Conservation (phyloP, 306 rosid genomes). For the Quercus ilex region DNA sequence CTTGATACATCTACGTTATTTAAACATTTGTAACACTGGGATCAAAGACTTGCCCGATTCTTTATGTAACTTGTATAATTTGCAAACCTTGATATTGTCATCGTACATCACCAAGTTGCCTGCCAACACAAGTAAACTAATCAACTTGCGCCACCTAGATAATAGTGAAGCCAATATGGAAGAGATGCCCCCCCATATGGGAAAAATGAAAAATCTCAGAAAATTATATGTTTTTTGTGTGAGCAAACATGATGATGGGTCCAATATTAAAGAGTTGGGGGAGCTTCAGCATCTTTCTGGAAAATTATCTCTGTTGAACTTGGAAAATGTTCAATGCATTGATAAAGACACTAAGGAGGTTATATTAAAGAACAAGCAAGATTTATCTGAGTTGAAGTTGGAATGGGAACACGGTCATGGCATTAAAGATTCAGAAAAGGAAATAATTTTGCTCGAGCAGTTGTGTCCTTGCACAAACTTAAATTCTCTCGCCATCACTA, state of each 20-base stretch:
- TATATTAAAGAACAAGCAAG: constrained; percentile 31
- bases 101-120: constrained; percentile 28
- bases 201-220: constrained; percentile 26
- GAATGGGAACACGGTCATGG: constrained; percentile 27
- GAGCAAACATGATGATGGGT: constrained; percentile 13
- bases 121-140: constrained; percentile 16
- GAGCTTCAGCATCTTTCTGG: constrained; percentile 24
- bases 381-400: constrained; percentile 24
- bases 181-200: constrained; percentile 31
- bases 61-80: constrained; percentile 28
- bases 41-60: constrained; percentile 25
- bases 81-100: constrained; percentile 33
- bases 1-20: constrained; percentile 33
- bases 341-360: constrained; percentile 20
- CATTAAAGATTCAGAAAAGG: constrained; percentile 18
- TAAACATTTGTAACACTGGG: constrained; percentile 15
- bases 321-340: not conserved
- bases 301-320: constrained; percentile 23
- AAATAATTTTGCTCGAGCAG: constrained; percentile 13
- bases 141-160: constrained; percentile 40
- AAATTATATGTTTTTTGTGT: constrained; percentile 26
- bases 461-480: constrained; percentile 30
- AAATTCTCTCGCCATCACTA: constrained; percentile 23
- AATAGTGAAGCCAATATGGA: constrained; percentile 9
- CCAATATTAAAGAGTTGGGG: constrained; percentile 28